phyloP scores from a whole-genome alignment of 2,329 filamentous ascomycete genomes.

The Myriosclerotinia curreyana region DNA sequence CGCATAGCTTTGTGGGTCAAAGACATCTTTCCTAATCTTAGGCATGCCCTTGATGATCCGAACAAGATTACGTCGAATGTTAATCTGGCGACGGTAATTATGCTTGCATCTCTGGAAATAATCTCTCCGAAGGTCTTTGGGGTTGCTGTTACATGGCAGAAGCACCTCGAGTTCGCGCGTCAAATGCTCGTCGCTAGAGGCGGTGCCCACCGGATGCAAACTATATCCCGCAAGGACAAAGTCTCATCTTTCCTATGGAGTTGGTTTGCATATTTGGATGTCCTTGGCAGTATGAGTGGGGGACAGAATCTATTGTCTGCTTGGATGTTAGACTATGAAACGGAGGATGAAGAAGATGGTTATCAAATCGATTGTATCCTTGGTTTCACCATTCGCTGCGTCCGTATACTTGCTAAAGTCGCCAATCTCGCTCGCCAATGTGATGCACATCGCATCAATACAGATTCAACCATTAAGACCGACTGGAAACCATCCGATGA shows the following conservation, averaged over 20 bases:
- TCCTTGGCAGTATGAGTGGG: slow-evolving; percentile 69
- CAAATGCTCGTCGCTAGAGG: slow-evolving; percentile 68
- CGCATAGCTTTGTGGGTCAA: slow-evolving; percentile 79
- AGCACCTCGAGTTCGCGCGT: slow-evolving; percentile 71
- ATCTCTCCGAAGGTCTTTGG: slow-evolving; percentile 79
- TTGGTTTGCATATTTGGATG: slow-evolving; percentile 83
- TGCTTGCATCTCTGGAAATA: slow-evolving; percentile 80
- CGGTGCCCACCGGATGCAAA: slow-evolving; percentile 52
- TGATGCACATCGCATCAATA: slow-evolving; percentile 61
- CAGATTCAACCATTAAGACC: slow-evolving; percentile 47
- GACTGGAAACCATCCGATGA: slow-evolving; percentile 58
- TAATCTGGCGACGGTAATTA: slow-evolving; percentile 77
- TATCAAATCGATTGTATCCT: slow-evolving; percentile 77
- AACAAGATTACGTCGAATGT: slow-evolving; percentile 65
- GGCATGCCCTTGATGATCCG: slow-evolving; percentile 61
- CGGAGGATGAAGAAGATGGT: slow-evolving; percentile 54
- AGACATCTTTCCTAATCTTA: slow-evolving; percentile 71
- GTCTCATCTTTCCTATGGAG: slow-evolving; percentile 72
- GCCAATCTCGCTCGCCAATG: slow-evolving; percentile 68
- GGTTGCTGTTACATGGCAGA: slow-evolving; percentile 77
- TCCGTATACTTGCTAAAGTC: slow-evolving; percentile 68
- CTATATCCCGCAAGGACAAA: slow-evolving; percentile 50
- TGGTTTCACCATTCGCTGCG: slow-evolving; percentile 71
- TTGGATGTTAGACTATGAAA: slow-evolving; percentile 46
- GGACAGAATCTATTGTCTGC: slow-evolving; percentile 39